These are phyloP conservation scores for Aaosphaeria arxii DNA, from an alignment of 2,329 filamentous ascomycete genomes.

Conservation along the genomic window DNA sequence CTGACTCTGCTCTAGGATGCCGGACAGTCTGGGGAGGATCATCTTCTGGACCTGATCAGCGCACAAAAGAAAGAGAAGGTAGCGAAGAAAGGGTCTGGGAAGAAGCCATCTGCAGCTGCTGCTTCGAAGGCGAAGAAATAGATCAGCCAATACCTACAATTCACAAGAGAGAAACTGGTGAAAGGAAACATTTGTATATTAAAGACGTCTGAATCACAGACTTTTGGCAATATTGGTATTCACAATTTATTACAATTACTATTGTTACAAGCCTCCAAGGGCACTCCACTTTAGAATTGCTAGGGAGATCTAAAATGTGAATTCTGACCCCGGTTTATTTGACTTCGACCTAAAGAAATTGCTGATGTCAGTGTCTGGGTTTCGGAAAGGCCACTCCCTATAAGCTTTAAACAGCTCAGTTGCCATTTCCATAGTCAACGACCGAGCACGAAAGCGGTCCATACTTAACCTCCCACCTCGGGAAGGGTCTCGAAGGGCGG, in stretches of 20 bases:
- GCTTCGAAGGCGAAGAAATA: neutral
- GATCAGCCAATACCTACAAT: neutral
- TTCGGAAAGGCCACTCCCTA: conserved; percentile 33
- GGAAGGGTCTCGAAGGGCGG: conserved; percentile 24
- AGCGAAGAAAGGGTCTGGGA: conserved; percentile 2
- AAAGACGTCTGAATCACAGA: too few relatives aligned
- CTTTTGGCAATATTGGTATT: too few relatives aligned
- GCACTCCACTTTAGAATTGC: too few relatives aligned
- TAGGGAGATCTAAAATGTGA: too few relatives aligned
- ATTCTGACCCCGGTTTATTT: too few relatives aligned
- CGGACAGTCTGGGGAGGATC: conserved; percentile 17
- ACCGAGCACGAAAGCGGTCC: conserved; percentile 25
- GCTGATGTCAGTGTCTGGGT: conserved; percentile 16
- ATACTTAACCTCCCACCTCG: conserved; percentile 30
- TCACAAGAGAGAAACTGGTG: too few relatives aligned
- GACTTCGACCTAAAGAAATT: conserved; percentile 16
- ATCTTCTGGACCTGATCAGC: conserved; percentile 32
- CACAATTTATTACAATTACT: too few relatives aligned
- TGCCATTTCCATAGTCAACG: conserved; percentile 33
- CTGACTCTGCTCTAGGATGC: neutral
- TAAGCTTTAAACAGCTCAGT: conserved; percentile 27
- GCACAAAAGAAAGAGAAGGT: conserved; percentile 12
- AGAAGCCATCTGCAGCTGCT: neutral
- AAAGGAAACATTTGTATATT: too few relatives aligned
- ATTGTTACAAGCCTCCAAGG: too few relatives aligned